Percentiles rank a stretch among this genome's conserved stretches.
These are phyloP conservation scores for Patellaria atrata DNA, from an alignment of 495 filamentous ascomycete species.

Conservation along the genomic window DNA sequence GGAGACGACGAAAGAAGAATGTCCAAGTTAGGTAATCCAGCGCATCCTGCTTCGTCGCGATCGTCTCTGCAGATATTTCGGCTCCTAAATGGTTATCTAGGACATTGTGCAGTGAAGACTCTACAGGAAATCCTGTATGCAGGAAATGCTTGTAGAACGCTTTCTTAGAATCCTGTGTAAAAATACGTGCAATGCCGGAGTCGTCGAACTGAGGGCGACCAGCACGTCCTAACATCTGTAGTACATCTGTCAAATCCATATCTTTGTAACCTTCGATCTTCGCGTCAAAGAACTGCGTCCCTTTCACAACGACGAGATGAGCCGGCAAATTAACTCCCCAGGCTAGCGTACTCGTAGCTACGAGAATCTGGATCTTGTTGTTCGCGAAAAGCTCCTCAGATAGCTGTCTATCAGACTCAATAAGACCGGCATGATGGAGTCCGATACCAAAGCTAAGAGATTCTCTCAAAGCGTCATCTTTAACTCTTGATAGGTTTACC, in stretches of 20 bases:
- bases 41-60: conserved; percentile 87
- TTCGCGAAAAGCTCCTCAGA: conserved; percentile 90
- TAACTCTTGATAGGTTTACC: conserved; percentile 65
- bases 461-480: conserved; percentile 83
- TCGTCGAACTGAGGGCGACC: conserved; percentile 93
- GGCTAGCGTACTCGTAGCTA: conserved; percentile 91
- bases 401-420: conserved; percentile 83
- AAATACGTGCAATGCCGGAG: conserved; percentile 89
- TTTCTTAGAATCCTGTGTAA: conserved; percentile 95
- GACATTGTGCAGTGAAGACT: conserved; percentile 90
- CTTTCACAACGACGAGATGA: conserved; percentile 94
- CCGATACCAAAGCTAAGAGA: conserved; percentile 93
- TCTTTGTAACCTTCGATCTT: conserved; percentile 97
- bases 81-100: conserved; percentile 94
- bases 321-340: conserved; percentile 98
- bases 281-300: conserved; percentile 95
- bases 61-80: conserved; percentile 85
- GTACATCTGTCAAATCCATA: conserved; percentile 96
- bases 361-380: conserved; percentile 94
- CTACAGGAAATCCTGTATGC: conserved; percentile 95
- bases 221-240: conserved; percentile 96
- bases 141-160: conserved; percentile 99
- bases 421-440: conserved; percentile 89
- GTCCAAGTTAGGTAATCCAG: conserved; percentile 98
- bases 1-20: conserved; percentile 92